Evolutionary conservation across 345 rosid genomes (phyloP), one percentile per base, ranked within the genome.

Genomic region (Sonneratia caseolaris): DNA sequence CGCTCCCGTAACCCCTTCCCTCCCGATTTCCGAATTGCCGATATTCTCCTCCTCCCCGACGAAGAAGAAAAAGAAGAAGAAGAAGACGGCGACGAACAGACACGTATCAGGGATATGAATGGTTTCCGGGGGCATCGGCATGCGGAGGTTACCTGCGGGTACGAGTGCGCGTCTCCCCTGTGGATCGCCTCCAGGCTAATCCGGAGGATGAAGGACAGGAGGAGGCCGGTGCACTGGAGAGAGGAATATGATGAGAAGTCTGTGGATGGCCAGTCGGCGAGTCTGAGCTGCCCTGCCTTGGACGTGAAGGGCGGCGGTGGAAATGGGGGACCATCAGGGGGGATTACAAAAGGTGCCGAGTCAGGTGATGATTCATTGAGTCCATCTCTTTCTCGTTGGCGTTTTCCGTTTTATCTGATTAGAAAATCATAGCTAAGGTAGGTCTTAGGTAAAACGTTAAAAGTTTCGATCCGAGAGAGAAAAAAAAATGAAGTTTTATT

Each of bases 21-120:
- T 38, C 48, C 59, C 72, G 79, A 16, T 65, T 53, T 77, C 37
- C 81, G 76, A 19, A 64, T 82, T 43, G 69, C 81, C 42, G 83
- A 81, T 57, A 42, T 81, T 68, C 68, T 82, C 40, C 35, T 24
- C 19, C 69, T 19, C 4, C 69, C 69, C 8, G 66, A n/a, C 24
- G 66, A 61, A 27, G 32, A 61, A 27, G 32, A 27, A 27, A 1
- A 27, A 61, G 43, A 40, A 27, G 32, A 27, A 27, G 32, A 27
- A 61, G 43, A 40, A 40, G 43, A 40, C 43, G 43, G 43, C 43
- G 43, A 40, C 43, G 43, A 40, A 40, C 7, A 40, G 43, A 8
- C 9, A 8, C 43, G 43, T 4, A 40, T 40, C 5, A 8, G 43
- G 9, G 43, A 4, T 40, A 40, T 40, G 43, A 40, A 8, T 8